A percentile compares a stretch with the other conserved stretches of the same genome.
phyloP scores from a whole-genome alignment of 129 eudicot species.

The Logfia minima region DNA sequence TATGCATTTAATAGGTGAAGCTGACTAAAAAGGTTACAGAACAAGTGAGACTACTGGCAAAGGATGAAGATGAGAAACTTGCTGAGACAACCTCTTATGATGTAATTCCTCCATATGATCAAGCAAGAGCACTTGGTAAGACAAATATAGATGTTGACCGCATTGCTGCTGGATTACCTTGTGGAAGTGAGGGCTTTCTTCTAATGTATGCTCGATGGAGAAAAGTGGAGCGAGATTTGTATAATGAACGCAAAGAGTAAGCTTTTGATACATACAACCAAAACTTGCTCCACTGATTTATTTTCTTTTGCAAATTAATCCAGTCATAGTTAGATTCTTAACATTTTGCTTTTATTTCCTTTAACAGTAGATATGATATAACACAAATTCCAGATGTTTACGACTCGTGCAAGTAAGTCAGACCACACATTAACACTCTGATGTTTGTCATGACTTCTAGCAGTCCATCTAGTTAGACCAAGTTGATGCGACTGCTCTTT shows the following conservation, averaged over 20 bases:
- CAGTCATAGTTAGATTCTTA: constrained; percentile 10
- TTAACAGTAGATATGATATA: constrained; percentile 79
- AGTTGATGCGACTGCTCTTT: background rate
- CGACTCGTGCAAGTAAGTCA: constrained; percentile 97
- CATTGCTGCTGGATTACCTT: constrained; percentile 96
- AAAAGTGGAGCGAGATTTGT: constrained; percentile 86
- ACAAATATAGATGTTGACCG: constrained; percentile 92
- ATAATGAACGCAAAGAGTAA: constrained; percentile 96
- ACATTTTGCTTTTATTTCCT: constrained; percentile 29
- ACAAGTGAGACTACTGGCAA: constrained; percentile 82
- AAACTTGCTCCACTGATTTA: constrained; percentile 13
- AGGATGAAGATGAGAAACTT: constrained; percentile 86
- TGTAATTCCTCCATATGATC: constrained; percentile 93
- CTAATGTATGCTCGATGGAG: constrained; percentile 99
- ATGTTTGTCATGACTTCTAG: constrained; percentile 20
- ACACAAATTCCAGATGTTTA: constrained; percentile 97
- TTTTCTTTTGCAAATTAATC: background rate
- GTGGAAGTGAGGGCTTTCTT: constrained; percentile 98
- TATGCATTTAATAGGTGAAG: constrained; percentile 52
- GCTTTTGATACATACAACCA: constrained; percentile 21
- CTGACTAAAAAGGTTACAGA: constrained; percentile 94
- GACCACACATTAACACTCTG: background rate
- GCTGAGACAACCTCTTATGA: constrained; percentile 67
- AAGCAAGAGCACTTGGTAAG: constrained; percentile 99
- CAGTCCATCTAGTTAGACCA: background rate